Percentiles rank a stretch among this genome's conserved stretches.
phyloP scores from a whole-genome alignment of 768 basidiomycete genomes.

The Auricularia heimuer region DNA sequence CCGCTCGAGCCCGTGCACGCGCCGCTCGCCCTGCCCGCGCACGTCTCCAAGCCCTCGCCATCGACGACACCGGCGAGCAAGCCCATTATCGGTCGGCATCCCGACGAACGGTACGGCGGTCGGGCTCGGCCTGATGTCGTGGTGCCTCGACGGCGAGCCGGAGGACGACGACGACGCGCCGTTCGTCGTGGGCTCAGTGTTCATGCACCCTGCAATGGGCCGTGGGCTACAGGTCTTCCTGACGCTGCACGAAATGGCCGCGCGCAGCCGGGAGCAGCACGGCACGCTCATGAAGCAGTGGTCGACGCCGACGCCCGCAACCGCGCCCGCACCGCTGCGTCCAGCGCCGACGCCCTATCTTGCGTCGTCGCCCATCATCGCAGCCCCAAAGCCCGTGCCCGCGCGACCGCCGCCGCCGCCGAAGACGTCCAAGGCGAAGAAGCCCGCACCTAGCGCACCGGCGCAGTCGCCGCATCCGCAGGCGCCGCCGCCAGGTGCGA shows the following conservation, averaged over 20 bases:
- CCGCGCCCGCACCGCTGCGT: too few species aligned
- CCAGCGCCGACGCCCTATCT: too few species aligned
- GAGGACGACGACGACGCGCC: neutral
- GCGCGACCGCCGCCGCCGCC: too few species aligned
- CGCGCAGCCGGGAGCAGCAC: neutral
- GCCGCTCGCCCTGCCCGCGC: neutral
- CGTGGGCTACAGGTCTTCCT: neutral
- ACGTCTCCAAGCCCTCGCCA: neutral
- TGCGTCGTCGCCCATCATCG: too few species aligned
- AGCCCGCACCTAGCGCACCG: too few species aligned
- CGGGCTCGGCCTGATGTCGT: neutral
- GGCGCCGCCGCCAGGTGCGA: too few species aligned
- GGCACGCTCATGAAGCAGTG: neutral
- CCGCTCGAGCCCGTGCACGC: neutral
- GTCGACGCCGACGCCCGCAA: neutral
- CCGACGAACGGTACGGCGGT: neutral
- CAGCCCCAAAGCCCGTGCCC: too few species aligned
- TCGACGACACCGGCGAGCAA: neutral
- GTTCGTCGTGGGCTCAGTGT: neutral
- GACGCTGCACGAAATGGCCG: neutral
- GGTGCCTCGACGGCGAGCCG: neutral
- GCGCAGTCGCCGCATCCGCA: too few species aligned
- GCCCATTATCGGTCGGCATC: slow-evolving; percentile 1
- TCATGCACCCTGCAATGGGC: neutral
- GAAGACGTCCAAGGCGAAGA: too few species aligned